Conservation (phyloP, 1,284 basidiomycete species). For the Malassezia cuniculi region DNA sequence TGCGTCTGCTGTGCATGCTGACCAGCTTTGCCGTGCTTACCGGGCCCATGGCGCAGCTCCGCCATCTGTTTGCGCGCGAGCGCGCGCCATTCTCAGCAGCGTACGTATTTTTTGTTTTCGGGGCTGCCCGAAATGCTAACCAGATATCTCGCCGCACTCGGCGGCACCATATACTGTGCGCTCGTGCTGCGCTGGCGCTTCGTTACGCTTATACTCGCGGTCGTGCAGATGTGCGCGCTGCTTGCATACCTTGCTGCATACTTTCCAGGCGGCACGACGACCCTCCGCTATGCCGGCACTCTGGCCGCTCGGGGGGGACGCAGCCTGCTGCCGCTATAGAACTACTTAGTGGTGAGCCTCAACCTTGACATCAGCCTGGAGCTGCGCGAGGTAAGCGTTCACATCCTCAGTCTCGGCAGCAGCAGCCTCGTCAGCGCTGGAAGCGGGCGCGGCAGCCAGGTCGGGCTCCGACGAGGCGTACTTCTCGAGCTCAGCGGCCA, state of each 20-base stretch:
- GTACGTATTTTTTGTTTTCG: conserved; percentile 14
- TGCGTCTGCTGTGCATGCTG: conserved; percentile 16
- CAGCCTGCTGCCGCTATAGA: conserved; percentile 32
- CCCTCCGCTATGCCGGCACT: conserved; percentile 35
- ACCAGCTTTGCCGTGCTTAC: conserved; percentile 36
- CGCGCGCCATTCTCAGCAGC: conserved; percentile 52
- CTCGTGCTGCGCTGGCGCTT: conserved; percentile 35
- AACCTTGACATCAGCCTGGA: conserved; percentile 34
- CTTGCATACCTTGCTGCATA: conserved; percentile 38
- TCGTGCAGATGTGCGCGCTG: conserved; percentile 33
- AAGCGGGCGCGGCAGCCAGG: conserved; percentile 22
- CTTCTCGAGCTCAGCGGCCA: conserved; percentile 46
- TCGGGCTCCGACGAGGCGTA: conserved; percentile 44
- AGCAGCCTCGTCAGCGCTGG: conserved; percentile 13
- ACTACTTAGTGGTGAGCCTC: conserved; percentile 38
- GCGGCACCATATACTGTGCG: conserved; percentile 42
- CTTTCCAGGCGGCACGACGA: conserved; percentile 38
- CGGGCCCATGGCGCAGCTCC: conserved; percentile 37
- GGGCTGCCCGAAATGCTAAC: neutral
- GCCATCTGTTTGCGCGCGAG: conserved; percentile 46
- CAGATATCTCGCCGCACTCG: conserved; percentile 34
- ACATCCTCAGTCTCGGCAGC: conserved; percentile 38
- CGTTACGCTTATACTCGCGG: conserved; percentile 29
- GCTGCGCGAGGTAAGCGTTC: conserved; percentile 43
- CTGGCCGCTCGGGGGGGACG: conserved; percentile 33